Evolutionary conservation across 805 yeast species (phyloP).

Genomic region (Kazachstania psychrophila): DNA sequence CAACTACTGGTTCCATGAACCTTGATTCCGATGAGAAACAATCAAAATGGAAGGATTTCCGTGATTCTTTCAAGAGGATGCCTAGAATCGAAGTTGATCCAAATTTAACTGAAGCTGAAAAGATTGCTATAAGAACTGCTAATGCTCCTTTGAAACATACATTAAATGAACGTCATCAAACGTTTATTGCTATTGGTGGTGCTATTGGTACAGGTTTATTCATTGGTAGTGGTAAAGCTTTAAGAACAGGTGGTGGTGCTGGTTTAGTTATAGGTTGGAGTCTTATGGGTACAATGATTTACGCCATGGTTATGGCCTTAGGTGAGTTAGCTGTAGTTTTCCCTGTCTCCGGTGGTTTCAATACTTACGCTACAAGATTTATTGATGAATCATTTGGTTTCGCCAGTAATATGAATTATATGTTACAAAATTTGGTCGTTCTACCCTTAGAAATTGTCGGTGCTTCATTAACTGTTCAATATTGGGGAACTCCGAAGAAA

Average conservation of each 20-base stretch:
- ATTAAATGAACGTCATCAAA: constrained; percentile 46
- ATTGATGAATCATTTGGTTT: constrained; percentile 55
- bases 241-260: constrained; percentile 61
- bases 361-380: constrained; percentile 52
- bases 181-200: constrained; percentile 65
- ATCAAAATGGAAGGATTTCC: constrained; percentile 5
- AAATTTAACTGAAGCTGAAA: constrained; percentile 35
- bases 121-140: constrained; percentile 38
- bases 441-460: constrained; percentile 46
- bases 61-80: constrained; percentile 8
- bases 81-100: constrained; percentile 29
- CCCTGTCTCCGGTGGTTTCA: constrained; percentile 58
- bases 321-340: constrained; percentile 53
- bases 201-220: constrained; percentile 69
- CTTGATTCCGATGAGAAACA: not conserved
- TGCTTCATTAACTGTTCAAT: constrained; percentile 45
- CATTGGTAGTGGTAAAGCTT: constrained; percentile 59
- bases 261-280: constrained; percentile 46
- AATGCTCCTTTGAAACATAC: constrained; percentile 49
- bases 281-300: constrained; percentile 47
- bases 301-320: constrained; percentile 49
- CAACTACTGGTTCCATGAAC: too few relatives aligned
- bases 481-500: constrained; percentile 38
- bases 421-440: constrained; percentile 43
- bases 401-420: constrained; percentile 52